A percentile compares a stretch with the other conserved stretches of the same genome.
These are phyloP conservation scores for Ilyonectria destructans DNA, from an alignment of 2,329 filamentous ascomycete species.

Conservation along the genomic window DNA sequence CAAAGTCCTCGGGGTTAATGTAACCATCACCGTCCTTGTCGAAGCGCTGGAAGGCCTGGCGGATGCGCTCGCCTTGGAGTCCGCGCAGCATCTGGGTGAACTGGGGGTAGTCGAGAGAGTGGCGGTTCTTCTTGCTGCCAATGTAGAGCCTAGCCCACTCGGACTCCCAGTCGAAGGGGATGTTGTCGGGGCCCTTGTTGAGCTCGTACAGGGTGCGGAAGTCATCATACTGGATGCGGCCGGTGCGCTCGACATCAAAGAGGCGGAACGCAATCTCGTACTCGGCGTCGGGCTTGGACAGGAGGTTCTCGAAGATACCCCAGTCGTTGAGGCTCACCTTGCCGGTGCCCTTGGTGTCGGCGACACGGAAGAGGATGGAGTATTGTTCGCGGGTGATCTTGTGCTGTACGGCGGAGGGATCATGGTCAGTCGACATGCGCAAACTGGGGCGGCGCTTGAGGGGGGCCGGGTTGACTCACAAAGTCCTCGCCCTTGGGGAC, in stretches of 20 bases:
- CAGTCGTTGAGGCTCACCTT: slow-evolving; percentile 88
- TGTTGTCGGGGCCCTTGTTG: slow-evolving; percentile 87
- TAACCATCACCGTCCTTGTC: slow-evolving; percentile 95
- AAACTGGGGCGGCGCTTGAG: slow-evolving; percentile 1
- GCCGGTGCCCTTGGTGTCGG: slow-evolving; percentile 83
- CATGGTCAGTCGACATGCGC: slow-evolving; percentile 36
- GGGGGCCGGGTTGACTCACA: slow-evolving; percentile 71
- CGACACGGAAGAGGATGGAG: slow-evolving; percentile 91
- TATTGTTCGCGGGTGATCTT: slow-evolving; percentile 99
- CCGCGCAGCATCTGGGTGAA: slow-evolving; percentile 99
- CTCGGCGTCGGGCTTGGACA: slow-evolving; percentile 95
- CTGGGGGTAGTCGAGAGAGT: slow-evolving; percentile 94
- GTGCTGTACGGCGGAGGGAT: slow-evolving; percentile 73
- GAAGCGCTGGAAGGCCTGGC: slow-evolving; percentile 93
- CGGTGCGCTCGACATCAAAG: slow-evolving; percentile 89
- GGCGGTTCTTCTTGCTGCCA: slow-evolving; percentile 88
- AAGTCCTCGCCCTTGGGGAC: slow-evolving; percentile 91
- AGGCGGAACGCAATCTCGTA: slow-evolving; percentile 99
- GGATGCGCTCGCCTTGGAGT: slow-evolving; percentile 94
- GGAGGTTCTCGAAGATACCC: slow-evolving; percentile 93
- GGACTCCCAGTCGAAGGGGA: slow-evolving; percentile 97
- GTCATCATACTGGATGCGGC: slow-evolving; percentile 90
- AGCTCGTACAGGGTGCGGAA: slow-evolving; percentile 89
- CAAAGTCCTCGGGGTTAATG: slow-evolving; percentile 96
- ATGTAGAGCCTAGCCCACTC: slow-evolving; percentile 98